These are phyloP conservation scores for Solanum hybrid DNA, from an alignment of 305 asterid species.

Conservation along the genomic window DNA sequence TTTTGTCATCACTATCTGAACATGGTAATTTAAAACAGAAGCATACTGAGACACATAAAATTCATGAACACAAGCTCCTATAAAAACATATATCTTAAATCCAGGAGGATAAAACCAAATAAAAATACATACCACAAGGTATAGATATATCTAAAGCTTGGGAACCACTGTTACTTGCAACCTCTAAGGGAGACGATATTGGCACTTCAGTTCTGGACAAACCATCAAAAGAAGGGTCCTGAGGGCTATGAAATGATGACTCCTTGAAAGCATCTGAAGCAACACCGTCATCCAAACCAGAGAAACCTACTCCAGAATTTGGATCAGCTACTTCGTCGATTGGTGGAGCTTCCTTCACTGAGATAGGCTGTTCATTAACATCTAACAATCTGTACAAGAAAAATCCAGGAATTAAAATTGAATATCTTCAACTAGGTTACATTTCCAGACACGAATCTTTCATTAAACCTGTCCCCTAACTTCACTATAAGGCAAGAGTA, in stretches of 20 bases:
- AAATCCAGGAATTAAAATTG: background rate
- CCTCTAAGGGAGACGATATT: constrained; percentile 1
- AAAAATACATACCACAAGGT: constrained; percentile 27
- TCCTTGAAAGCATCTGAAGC: background rate
- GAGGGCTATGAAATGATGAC: background rate
- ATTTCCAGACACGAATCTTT: background rate
- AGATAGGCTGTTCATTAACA: constrained; percentile 4
- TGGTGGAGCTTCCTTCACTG: background rate
- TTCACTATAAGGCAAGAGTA: background rate
- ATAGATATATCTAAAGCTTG: constrained; percentile 20
- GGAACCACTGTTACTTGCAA: constrained; percentile 13
- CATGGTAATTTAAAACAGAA: constrained; percentile 8
- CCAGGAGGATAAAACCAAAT: background rate
- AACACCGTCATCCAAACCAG: background rate
- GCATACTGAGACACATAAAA: background rate
- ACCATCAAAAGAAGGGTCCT: constrained; percentile 2
- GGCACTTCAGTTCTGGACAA: background rate
- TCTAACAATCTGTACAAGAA: constrained; percentile 1
- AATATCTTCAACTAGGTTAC: background rate
- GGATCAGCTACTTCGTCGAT: background rate
- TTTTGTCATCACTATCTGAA: constrained; percentile 27
- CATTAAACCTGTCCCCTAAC: background rate
- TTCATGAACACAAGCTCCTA: background rate
- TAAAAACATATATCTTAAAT: background rate
- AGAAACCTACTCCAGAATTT: background rate